These are phyloP conservation scores for Alternaria solani DNA, from an alignment of 2,329 filamentous ascomycete genomes.

Conservation along the genomic window DNA sequence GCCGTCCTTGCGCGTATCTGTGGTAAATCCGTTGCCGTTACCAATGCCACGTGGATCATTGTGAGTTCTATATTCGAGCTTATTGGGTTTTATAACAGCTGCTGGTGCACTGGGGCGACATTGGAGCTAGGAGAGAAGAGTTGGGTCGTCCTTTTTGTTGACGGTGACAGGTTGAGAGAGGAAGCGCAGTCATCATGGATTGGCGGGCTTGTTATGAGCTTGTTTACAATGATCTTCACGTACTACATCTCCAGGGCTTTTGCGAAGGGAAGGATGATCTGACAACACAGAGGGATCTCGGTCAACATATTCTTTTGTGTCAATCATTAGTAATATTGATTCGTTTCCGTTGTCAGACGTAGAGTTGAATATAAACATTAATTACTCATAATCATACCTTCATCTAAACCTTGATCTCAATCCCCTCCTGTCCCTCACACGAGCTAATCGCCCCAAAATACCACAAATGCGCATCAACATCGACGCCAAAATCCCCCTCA, in stretches of 20 bases:
- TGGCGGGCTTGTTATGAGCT: constrained; percentile 8
- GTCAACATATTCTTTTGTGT: too few species aligned
- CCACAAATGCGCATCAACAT: constrained; percentile 44
- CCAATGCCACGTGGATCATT: too few species aligned
- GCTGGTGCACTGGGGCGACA: not conserved
- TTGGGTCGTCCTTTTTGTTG: constrained; percentile 9
- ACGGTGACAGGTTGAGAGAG: constrained; percentile 4
- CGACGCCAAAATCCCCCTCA: constrained; percentile 36
- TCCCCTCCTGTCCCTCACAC: constrained; percentile 39
- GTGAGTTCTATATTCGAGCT: too few species aligned
- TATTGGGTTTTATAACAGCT: too few species aligned
- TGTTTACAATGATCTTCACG: constrained; percentile 2
- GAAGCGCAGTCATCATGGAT: constrained; percentile 4
- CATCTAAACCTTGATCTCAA: constrained; percentile 32
- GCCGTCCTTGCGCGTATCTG: too few species aligned
- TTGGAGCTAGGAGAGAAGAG: not conserved
- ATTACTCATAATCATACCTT: not conserved
- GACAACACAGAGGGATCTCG: too few species aligned
- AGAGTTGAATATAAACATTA: not conserved
- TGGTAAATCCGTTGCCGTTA: too few species aligned
- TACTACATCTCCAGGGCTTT: not conserved
- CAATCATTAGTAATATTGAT: too few species aligned
- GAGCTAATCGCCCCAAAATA: constrained; percentile 49
- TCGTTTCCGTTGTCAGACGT: too few species aligned
- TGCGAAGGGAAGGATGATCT: not conserved